Evolutionary conservation across 2,329 filamentous ascomycete species (phyloP).

Genomic region (Fulvia fulva): DNA sequence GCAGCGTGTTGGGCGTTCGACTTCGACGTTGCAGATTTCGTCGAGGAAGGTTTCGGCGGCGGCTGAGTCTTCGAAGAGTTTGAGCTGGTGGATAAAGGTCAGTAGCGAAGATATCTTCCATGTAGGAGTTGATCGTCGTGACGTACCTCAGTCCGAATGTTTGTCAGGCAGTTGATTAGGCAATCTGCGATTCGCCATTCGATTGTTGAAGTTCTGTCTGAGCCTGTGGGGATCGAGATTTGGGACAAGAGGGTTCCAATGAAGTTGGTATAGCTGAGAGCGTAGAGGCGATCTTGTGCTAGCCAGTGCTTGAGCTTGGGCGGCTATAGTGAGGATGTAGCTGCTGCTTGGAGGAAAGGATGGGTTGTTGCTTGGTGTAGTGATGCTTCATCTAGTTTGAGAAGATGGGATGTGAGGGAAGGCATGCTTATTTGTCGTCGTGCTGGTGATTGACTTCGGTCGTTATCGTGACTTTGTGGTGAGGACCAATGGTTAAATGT

Average conservation of each 20-base stretch:
- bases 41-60: conserved; percentile 43
- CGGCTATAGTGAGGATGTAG: conserved; percentile 58
- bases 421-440: conserved; percentile 28
- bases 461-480: not conserved
- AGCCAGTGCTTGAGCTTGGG: conserved; percentile 61
- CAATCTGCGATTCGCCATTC: conserved; percentile 58
- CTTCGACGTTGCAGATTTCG: conserved; percentile 40
- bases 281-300: conserved; percentile 68
- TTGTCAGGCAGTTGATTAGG: conserved; percentile 60
- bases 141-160: conserved; percentile 60
- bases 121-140: not conserved
- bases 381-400: conserved; percentile 44
- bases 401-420: conserved; percentile 56
- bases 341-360: conserved; percentile 62
- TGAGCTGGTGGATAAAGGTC: conserved; percentile 8
- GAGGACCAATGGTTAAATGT: too few species aligned
- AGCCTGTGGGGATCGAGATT: conserved; percentile 48
- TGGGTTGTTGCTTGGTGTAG: conserved; percentile 60
- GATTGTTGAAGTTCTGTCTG: conserved; percentile 41
- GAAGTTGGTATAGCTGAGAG: conserved; percentile 65
- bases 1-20: conserved; percentile 33
- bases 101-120: not conserved
- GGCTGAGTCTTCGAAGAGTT: conserved; percentile 62
- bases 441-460: not conserved
- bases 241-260: conserved; percentile 61